phyloP scores from a whole-genome alignment of 2,329 filamentous ascomycete genomes.

The Oidium heveae region DNA sequence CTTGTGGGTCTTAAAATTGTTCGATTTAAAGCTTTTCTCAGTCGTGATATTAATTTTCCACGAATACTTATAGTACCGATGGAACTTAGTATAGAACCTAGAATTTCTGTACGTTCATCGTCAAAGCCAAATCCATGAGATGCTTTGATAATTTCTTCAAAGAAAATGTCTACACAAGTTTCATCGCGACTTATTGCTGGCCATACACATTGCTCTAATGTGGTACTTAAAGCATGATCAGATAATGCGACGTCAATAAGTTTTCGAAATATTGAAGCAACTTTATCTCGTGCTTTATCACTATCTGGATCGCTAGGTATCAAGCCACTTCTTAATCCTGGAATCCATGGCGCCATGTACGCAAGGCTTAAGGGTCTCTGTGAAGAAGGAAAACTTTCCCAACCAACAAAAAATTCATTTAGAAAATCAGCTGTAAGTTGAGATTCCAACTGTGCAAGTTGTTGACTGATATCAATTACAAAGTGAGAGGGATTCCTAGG shows the following conservation, averaged over 20 bases:
- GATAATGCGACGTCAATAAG: slow-evolving; percentile 38
- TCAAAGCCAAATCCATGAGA: slow-evolving; percentile 31
- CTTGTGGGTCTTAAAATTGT: slow-evolving; percentile 42
- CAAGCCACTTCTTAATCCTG: slow-evolving; percentile 32
- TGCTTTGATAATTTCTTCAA: slow-evolving; percentile 41
- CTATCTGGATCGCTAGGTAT: slow-evolving; percentile 33
- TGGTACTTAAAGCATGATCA: slow-evolving; percentile 31
- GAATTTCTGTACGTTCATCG: slow-evolving; percentile 31
- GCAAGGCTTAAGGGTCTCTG: slow-evolving; percentile 40
- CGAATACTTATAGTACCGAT: slow-evolving; percentile 40
- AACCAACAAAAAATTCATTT: slow-evolving; percentile 49
- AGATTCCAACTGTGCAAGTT: slow-evolving; percentile 35
- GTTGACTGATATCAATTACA: slow-evolving; percentile 38
- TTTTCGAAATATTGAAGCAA: slow-evolving; percentile 36
- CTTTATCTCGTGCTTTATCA: slow-evolving; percentile 40
- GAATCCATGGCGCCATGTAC: slow-evolving; percentile 46
- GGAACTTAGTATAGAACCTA: slow-evolving; percentile 35
- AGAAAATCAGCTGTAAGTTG: slow-evolving; percentile 43
- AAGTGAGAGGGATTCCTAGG: slow-evolving; percentile 37
- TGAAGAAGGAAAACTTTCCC: slow-evolving; percentile 42
- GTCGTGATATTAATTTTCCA: slow-evolving; percentile 36
- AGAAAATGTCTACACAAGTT: slow-evolving; percentile 36
- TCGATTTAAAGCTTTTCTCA: slow-evolving; percentile 40
- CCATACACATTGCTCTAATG: slow-evolving; percentile 41
- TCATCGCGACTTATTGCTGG: slow-evolving; percentile 39